Base-by-base conservation (phyloP, 805 yeast species). In the Starmerella etchellsii region DNA sequence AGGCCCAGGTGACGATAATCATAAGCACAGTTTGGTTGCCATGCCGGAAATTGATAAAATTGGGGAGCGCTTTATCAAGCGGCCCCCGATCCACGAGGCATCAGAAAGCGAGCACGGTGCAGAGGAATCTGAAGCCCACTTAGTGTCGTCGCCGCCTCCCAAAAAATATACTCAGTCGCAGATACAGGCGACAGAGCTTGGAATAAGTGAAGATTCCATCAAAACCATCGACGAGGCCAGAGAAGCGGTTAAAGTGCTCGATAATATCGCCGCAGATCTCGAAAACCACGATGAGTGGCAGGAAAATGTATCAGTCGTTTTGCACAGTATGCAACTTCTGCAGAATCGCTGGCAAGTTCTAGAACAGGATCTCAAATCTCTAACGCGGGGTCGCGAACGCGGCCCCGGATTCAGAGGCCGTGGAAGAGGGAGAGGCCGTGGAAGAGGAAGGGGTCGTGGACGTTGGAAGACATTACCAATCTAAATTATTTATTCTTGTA, bases 371-470 rank as follows among this genome's bases (percentile, higher is more conserved):
- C 36, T 42, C 19, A 33, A 43, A 3, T n/a, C 40, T 4, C 39
- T 42, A 10, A 43, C 41, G 22, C 31, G 41, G 29, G 36, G 46
- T 20, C 39, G 36, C 6, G 33, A 36, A 27, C 39, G 38, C 19
- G 28, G 23, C 27, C 34, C 16, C 9, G 35, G 24, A 14, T 28
- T 20, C 15, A 23, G 46, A 1, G 43, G 41, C 14, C 29, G 50
- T 1, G 50, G 52, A 7, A 27, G 52, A 2, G 48, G 51, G 11
- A 33, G 48, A 8, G 52, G 50, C 5, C 37, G 52, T 1, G 53
- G 53, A 24, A 18, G 52, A 10, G 53, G 53, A 20, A 31, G 53
- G 4, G 53, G 53, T 20, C 39, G 53, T 2, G 48, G 48, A 23
- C 40, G 51, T 11, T 37, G 45, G 48, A 37, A 29, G 20, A 36